Evolutionary conservation across 805 yeast genomes (phyloP).

Genomic region (Candida nonsorbophila): DNA sequence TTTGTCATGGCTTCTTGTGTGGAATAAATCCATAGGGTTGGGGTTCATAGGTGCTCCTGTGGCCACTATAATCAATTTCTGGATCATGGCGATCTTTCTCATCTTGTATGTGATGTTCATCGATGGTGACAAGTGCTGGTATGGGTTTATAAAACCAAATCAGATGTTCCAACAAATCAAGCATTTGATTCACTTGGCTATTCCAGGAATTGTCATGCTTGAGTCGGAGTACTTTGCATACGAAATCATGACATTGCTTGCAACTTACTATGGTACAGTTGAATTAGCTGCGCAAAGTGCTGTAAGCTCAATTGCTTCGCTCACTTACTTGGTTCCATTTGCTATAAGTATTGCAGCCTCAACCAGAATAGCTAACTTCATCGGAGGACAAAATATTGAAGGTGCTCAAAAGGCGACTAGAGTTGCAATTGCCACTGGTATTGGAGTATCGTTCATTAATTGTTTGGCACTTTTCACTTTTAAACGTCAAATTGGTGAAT

Average conservation of each 20-base stretch:
- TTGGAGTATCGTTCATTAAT: constrained; percentile 29
- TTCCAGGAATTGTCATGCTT: constrained; percentile 42
- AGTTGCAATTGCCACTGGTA: constrained; percentile 24
- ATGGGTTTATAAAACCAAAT: constrained; percentile 41
- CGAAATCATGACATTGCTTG: constrained; percentile 41
- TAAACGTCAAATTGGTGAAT: constrained; percentile 43
- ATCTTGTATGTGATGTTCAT: constrained; percentile 37
- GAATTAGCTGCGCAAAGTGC: constrained; percentile 50
- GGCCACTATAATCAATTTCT: constrained; percentile 37
- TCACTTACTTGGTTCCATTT: constrained; percentile 42
- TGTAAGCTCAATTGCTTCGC: constrained; percentile 41
- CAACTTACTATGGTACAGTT: constrained; percentile 43
- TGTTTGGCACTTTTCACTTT: constrained; percentile 43
- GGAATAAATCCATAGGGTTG: constrained; percentile 33
- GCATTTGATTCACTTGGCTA: constrained; percentile 29
- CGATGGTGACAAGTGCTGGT: constrained; percentile 71
- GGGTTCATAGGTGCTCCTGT: constrained; percentile 42
- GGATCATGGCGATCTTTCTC: constrained; percentile 33
- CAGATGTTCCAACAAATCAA: constrained; percentile 33
- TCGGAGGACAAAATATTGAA: constrained; percentile 36
- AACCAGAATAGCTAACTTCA: constrained; percentile 40
- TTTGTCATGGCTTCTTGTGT: constrained; percentile 37
- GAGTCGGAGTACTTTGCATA: constrained; percentile 43
- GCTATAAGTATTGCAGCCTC: constrained; percentile 41
- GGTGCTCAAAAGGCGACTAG: constrained; percentile 32